phyloP scores from a whole-genome alignment of 257 asterid genomes.

The Capsicum chinense region DNA sequence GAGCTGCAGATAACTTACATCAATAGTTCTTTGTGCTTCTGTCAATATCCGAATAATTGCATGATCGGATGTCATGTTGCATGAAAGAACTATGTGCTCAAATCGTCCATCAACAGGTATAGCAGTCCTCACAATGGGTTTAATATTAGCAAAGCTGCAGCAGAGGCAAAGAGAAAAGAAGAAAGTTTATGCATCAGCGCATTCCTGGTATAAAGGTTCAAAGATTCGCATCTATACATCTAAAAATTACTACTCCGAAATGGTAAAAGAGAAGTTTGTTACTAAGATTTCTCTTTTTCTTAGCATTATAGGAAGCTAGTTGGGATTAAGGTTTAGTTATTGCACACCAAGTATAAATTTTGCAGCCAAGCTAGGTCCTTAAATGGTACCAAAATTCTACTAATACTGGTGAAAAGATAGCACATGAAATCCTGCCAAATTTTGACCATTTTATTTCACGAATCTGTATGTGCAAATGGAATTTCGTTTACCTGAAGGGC shows the following conservation, averaged over 20 bases:
- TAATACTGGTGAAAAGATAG: conserved; percentile 14
- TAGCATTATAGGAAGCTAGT: conserved; percentile 21
- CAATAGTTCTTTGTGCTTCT: conserved; percentile 76
- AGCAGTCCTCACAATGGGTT: conserved; percentile 83
- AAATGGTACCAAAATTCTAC: neutral
- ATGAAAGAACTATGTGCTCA: conserved; percentile 94
- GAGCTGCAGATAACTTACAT: conserved; percentile 58
- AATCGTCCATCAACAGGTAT: conserved; percentile 98
- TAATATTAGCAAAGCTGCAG: conserved; percentile 68
- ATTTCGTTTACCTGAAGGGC: conserved; percentile 75
- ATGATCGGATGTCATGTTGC: conserved; percentile 85
- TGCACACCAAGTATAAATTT: conserved; percentile 11
- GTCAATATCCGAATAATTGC: conserved; percentile 69
- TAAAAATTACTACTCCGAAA: neutral
- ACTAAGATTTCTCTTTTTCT: neutral
- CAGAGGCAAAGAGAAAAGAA: conserved; percentile 24
- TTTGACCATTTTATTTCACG: neutral
- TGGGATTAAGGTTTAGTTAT: conserved; percentile 16
- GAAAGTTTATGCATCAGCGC: neutral
- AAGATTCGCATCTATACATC: neutral
- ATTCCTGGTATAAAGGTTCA: conserved; percentile 8
- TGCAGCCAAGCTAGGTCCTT: conserved; percentile 24
- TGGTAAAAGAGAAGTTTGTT: neutral
- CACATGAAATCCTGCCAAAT: conserved; percentile 17
- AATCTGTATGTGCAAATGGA: neutral